Evolutionary conservation across 2,329 filamentous ascomycete species (phyloP), one percentile per base, ranked within the genome.

Genomic region (Arthrobotrys iridis): DNA sequence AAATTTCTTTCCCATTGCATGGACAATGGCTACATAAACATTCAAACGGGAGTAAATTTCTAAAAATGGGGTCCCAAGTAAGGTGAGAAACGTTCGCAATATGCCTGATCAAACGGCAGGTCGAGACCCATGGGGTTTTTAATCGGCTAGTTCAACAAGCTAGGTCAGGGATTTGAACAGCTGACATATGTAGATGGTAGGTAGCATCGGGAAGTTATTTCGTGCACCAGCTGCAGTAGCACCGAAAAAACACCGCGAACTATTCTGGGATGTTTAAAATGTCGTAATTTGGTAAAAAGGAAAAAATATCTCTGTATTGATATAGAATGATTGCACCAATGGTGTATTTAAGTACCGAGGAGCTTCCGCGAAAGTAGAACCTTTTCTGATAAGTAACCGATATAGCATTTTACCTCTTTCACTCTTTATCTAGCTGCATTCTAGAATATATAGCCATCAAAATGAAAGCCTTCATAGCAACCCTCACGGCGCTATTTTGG

Each of bases 141-240:
- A n/a, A 41, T 57, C 52, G 52, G 41, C 26, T 50, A 50, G 41
- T 43, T 45, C 18, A 46, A 28, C 63, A 46, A 58, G 50, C 50
- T 67, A 40, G 28, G 33, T 45, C 45, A 40, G 65, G 64, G 52
- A 48, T 70, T 20, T 22, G n/a, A 20, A 45, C 35, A 45, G 30
- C 45, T 62, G 65, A 70, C 57, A n/a, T n/a, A n/a, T n/a, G 65
- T 70, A 70, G 65, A 62, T 30, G 50, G 63, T 48, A 68, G 65
- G 65, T 70, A 70, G 45, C 55, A 70, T 70, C 28, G 11, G 33
- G 41, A 33, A 35, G n/a, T 22, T 37, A 30, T n/a, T 37, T 35
- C 4, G 50, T 37, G 30, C 18, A 15, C 37, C 37, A 4, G 4
- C 15, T 37, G 50, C 8, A 3, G 22, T 11, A 24, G n/a, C 6